Evolutionary conservation across 495 filamentous ascomycete species (phyloP).

Genomic region (Pyrenula aspistea): DNA sequence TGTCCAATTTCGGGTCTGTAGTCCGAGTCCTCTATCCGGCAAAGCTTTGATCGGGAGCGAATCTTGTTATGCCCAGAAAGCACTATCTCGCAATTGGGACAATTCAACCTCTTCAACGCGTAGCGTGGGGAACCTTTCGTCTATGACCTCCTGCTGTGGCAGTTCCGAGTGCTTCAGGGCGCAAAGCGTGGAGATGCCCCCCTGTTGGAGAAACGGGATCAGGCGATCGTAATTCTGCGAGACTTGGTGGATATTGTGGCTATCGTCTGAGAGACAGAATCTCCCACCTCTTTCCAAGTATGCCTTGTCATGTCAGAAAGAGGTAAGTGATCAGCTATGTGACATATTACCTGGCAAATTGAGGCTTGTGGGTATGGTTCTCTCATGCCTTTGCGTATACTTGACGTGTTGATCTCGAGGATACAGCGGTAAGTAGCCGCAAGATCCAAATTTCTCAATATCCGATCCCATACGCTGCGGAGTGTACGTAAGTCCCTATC

Average conservation of each 20-base stretch:
- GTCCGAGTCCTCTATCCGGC: too few relatives aligned
- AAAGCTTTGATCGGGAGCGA: too few relatives aligned
- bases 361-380: slow-evolving; percentile 79
- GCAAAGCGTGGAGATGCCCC: slow-evolving; percentile 32
- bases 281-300: slow-evolving; percentile 55
- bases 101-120: background rate
- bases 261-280: slow-evolving; percentile 86
- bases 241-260: slow-evolving; percentile 73
- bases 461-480: slow-evolving; percentile 56
- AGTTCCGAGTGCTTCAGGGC: slow-evolving; percentile 19
- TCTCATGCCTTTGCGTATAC: slow-evolving; percentile 74
- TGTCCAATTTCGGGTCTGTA: too few relatives aligned
- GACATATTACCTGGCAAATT: slow-evolving; percentile 57
- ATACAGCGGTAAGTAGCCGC: slow-evolving; percentile 64
- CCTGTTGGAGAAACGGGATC: slow-evolving; percentile 41
- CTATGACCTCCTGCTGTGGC: background rate
- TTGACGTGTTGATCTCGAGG: slow-evolving; percentile 79
- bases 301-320: slow-evolving; percentile 25
- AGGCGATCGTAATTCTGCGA: slow-evolving; percentile 52
- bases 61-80: background rate
- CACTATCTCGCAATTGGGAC: background rate
- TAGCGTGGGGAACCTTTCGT: background rate
- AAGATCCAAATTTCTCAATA: slow-evolving; percentile 60
- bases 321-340: slow-evolving; percentile 3
- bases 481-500: slow-evolving; percentile 40